A percentile compares a stretch with the other conserved stretches of the same genome.
phyloP scores from a whole-genome alignment of 345 rosid species.

The Populus simonii region DNA sequence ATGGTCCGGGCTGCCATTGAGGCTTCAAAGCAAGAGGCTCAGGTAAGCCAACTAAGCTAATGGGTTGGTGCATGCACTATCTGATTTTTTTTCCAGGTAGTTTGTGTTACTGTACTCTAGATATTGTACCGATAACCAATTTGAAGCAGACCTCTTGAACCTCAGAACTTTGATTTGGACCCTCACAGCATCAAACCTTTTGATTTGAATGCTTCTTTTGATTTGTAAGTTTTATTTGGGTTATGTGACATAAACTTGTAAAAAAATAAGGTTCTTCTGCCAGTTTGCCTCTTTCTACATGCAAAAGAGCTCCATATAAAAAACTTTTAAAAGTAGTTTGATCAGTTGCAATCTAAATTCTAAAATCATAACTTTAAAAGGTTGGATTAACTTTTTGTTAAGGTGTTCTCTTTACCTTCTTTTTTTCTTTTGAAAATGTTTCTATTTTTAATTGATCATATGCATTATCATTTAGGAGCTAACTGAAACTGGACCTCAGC shows the following conservation, averaged over 20 bases:
- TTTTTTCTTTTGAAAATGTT: neutral
- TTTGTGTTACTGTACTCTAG: neutral
- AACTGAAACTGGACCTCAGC: conserved; percentile 39
- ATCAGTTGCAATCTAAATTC: neutral
- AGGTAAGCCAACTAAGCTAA: conserved; percentile 35
- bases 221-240: neutral
- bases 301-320: neutral
- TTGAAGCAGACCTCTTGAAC: neutral
- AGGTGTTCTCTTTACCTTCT: neutral
- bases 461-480: conserved; percentile 34
- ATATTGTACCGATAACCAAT: neutral
- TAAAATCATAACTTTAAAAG: neutral
- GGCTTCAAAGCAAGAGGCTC: conserved; percentile 81
- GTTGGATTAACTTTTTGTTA: neutral
- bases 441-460: neutral
- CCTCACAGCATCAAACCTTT: neutral
- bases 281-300: neutral
- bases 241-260: neutral
- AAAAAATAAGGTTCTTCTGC: neutral
- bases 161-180: neutral
- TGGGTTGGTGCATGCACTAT: neutral
- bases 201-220: neutral
- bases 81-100: neutral
- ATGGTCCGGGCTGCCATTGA: conserved; percentile 98
- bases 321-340: neutral